A percentile compares a stretch with the other conserved stretches of the same genome.
Evolutionary conservation across 2,329 filamentous ascomycete genomes (phyloP).

Genomic region (Dactylellina cionopaga): DNA sequence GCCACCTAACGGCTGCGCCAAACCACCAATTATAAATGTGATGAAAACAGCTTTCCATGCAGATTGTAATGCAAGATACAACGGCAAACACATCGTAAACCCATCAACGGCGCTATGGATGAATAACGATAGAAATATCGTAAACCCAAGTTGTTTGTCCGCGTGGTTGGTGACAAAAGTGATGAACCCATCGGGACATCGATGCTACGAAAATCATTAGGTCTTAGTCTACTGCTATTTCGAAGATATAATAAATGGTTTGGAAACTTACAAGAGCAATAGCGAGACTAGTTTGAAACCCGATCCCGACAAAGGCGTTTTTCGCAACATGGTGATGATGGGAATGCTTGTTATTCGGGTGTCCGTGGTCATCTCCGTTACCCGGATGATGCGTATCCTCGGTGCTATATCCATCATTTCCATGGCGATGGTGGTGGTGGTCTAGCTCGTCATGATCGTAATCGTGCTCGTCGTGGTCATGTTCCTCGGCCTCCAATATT

Average conservation of each 20-base stretch:
- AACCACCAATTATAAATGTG: conserved; percentile 82
- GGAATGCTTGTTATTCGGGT: conserved; percentile 55
- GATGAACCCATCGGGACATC: conserved; percentile 70
- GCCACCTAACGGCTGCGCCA: conserved; percentile 87
- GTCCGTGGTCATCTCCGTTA: conserved; percentile 55
- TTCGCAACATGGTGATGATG: conserved; percentile 76
- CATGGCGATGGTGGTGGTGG: conserved; percentile 56
- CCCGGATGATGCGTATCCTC: conserved; percentile 55
- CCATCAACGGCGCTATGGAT: conserved; percentile 99
- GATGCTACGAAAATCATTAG: conserved; percentile 27
- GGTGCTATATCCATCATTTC: conserved; percentile 57
- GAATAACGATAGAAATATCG: conserved; percentile 93
- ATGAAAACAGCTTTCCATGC: conserved; percentile 84
- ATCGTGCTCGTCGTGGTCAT: conserved; percentile 54
- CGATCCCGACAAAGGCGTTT: conserved; percentile 92
- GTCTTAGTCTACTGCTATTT: too few relatives aligned
- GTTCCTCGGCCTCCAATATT: conserved; percentile 52
- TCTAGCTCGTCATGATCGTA: conserved; percentile 57
- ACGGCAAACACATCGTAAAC: conserved; percentile 88
- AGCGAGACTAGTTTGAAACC: conserved; percentile 93
- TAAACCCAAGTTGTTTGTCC: conserved; percentile 85
- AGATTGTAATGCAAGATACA: conserved; percentile 88
- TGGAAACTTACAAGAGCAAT: conserved; percentile 73
- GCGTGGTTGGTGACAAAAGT: conserved; percentile 98
- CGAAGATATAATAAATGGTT: neutral